A percentile compares a stretch with the other conserved stretches of the same genome.
Conservation (phyloP, 352 stramenopile genomes). For the Phytophthora melonis region DNA sequence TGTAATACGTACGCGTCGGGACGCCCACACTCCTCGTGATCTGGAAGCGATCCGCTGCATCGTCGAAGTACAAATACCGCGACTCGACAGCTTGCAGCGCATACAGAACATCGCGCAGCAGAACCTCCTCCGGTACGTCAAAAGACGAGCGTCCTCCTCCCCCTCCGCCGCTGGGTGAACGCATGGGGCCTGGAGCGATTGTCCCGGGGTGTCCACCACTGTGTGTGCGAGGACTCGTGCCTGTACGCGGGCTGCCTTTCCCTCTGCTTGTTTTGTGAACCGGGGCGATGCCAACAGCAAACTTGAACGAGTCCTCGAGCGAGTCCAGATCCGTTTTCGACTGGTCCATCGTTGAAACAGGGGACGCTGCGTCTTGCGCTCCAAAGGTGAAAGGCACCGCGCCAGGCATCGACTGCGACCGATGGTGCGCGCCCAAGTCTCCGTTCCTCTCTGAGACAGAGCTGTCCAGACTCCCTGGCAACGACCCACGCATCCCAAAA, state of each 20-base stretch:
- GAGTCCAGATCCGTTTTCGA: constrained; percentile 55
- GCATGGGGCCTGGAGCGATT: constrained; percentile 2
- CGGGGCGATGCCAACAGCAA: constrained; percentile 70
- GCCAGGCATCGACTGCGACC: constrained; percentile 39
- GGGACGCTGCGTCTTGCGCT: not conserved
- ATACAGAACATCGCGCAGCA: constrained; percentile 93
- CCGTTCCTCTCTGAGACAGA: constrained; percentile 19
- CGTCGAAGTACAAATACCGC: constrained; percentile 88
- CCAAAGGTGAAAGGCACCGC: constrained; percentile 22
- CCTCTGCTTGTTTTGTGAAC: constrained; percentile 40
- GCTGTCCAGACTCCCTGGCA: constrained; percentile 17
- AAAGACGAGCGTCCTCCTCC: constrained; percentile 48
- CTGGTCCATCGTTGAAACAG: constrained; percentile 11
- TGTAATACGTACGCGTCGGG: constrained; percentile 70
- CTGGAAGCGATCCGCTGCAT: constrained; percentile 78
- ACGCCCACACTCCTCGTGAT: constrained; percentile 81
- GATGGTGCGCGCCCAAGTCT: constrained; percentile 22
- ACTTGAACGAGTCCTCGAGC: constrained; percentile 85
- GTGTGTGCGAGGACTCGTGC: constrained; percentile 14
- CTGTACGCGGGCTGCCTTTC: constrained; percentile 26
- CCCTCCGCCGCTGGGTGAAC: not conserved
- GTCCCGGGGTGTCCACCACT: constrained; percentile 5
- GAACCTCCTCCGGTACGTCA: constrained; percentile 85
- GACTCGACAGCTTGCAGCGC: constrained; percentile 95
- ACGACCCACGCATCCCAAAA: constrained; percentile 9